Evolutionary conservation across 2,329 filamentous ascomycete species (phyloP), one percentile per base, ranked within the genome.

Genomic region (Neofusicoccum laricinum): DNA sequence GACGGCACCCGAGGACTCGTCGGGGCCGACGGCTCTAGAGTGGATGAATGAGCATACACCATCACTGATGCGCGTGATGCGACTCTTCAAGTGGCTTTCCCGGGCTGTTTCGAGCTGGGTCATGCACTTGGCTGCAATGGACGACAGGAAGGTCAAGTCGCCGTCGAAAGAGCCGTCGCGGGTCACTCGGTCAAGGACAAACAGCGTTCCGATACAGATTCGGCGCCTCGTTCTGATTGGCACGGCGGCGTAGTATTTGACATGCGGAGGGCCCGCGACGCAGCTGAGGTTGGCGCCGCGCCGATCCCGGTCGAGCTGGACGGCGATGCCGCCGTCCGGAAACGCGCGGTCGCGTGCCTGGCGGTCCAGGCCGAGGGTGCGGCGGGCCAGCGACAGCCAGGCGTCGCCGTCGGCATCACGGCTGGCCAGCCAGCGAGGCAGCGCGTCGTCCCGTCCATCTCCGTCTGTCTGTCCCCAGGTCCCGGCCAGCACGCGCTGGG

Each of bases 121-220:
- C 64, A 66, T 62, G 48, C 67, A 69, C 61, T 64, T 68, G 12
- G 34, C 49, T 19, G 55, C 62, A 8, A 64, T 59, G 15, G 61
- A 51, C 8, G 36, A 30, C n/a, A 69, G 53, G 34, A 65, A 53
- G 21, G 21, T 14, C 19, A 48, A 21, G 58, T 69, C 66, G 48
- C 19, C 38, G 32, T 51, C 48, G 30, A 46, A 36, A 3, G 53
- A 46, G 14, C 32, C 19, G 25, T 53, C 63, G 30, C 66, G 57
- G 38, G 45, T 41, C 14, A 34, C 43, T 17, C 34, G n/a, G 61
- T 65, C 53, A 10, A 68, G 32, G 5, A 68, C 55, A 57, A 65
- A 69, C 15, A 69, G 32, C 17, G 62, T 64, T 14, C 67, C 68
- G 50, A 69, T 68, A 10, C 58, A 64, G 36, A 65, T 51, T 12